Evolutionary conservation across 768 basidiomycete species (phyloP), one percentile per base, ranked within the genome.

Genomic region (Boletales sp.): DNA sequence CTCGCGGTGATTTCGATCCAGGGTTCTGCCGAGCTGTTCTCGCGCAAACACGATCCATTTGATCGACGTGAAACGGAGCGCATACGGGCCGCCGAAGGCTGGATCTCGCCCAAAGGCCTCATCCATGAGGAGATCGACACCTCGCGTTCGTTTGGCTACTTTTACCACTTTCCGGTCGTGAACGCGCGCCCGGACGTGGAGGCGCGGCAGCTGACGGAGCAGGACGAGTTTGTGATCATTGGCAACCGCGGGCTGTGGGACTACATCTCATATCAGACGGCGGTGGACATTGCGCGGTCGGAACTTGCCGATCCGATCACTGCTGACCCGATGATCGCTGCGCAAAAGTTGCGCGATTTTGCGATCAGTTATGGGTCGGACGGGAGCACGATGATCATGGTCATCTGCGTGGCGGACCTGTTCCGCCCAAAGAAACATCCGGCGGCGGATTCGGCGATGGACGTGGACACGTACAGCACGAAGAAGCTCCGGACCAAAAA

Each of bases 321-420:
- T 61, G 69, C 71, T 15, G 83, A 88, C 58, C 86, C 86, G 0
- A 87, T 87, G 84, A 84, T 93, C 62, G 97, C 97, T 5, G 92
- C 97, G 0, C 94, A 97, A 72, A 98, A 97, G 72, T 70, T 99
- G 37, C 82, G 97, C 42, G 97, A 99, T 66, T 90, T 97, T 54
- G 93, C 97, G 8, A 90, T 99, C 63, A 92, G 91, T 58, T 97
- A 97, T 68, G 97, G 97, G 2, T 91, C 94, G 15, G 84, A 89
- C 47, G 91, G 90, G 13, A 90, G 85, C 53, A 88, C 87, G 42
- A 97, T 98, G 94, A 94, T 98, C 71, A 98, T 98, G 95, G 93
- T 97, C 32, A 82, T 98, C 57, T 81, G 81, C 43, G 74, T 97
- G 18, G 81, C 80, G 9, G 92, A 90, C 62, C 73, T 94, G 30